A percentile compares a stretch with the other conserved stretches of the same genome.
phyloP scores from a whole-genome alignment of 345 rosid genomes.

The Abelmoschus esculentus region DNA sequence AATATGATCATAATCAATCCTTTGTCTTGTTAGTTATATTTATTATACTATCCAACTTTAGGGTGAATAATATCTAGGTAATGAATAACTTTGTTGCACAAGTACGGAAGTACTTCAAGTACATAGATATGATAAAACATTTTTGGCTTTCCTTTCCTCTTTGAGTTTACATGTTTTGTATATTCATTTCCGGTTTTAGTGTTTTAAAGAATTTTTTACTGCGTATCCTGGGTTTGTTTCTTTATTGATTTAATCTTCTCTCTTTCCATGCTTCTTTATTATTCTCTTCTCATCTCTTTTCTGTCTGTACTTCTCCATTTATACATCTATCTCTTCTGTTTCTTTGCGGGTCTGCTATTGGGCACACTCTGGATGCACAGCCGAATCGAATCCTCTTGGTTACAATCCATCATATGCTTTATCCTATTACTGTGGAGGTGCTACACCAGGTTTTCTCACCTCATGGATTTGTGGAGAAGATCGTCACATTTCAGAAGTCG shows the following conservation, averaged over 20 bases:
- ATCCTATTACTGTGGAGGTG: conserved; percentile 93
- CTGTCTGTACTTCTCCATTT: conserved; percentile 43
- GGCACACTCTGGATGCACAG: conserved; percentile 61
- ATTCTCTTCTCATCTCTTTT: conserved; percentile 49
- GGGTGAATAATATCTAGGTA: neutral
- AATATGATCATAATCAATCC: neutral
- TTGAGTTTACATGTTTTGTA: neutral
- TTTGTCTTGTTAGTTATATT: neutral
- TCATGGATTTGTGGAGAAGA: conserved; percentile 90
- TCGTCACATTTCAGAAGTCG: conserved; percentile 96
- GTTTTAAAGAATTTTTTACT: conserved; percentile 6
- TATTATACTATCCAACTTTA: neutral
- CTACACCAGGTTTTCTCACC: conserved; percentile 95
- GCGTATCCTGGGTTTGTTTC: conserved; percentile 14
- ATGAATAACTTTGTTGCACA: neutral
- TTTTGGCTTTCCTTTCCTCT: neutral
- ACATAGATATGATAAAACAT: conserved; percentile 2
- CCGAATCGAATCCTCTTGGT: conserved; percentile 92
- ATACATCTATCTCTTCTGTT: conserved; percentile 50
- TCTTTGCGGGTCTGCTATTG: conserved; percentile 50
- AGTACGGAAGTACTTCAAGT: neutral
- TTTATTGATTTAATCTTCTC: conserved; percentile 23
- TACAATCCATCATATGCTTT: conserved; percentile 90
- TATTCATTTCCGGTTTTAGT: neutral
- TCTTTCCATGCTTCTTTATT: conserved; percentile 28